These are phyloP conservation scores for Prototheca wickerhamii DNA, from an alignment of 163 green algal genomes.

Conservation along the genomic window DNA sequence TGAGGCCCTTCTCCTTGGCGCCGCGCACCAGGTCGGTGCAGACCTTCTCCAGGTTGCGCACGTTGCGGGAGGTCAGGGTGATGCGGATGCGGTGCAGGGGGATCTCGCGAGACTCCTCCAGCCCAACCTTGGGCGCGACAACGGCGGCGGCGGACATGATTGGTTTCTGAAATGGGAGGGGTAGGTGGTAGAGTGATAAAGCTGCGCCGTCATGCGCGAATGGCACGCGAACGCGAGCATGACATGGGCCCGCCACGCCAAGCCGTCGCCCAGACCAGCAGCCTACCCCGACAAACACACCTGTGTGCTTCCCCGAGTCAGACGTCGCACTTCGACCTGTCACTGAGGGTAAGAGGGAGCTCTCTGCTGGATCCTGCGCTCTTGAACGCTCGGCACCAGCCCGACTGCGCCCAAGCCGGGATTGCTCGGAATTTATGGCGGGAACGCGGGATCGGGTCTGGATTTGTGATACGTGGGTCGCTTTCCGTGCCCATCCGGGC, in stretches of 20 bases:
- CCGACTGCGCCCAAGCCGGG: too few species aligned
- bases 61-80: conserved; percentile 94
- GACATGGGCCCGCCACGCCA: too few species aligned
- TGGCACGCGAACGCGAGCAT: too few species aligned
- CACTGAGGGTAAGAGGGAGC: conserved; percentile 24
- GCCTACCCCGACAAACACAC: too few species aligned
- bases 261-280: too few species aligned
- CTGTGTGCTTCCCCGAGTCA: conserved; percentile 44
- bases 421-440: too few species aligned
- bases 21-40: conserved; percentile 93
- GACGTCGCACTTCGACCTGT: conserved; percentile 27
- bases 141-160: conserved; percentile 40
- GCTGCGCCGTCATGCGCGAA: too few species aligned
- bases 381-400: too few species aligned
- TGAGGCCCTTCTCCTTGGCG: conserved; percentile 97
- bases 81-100: conserved; percentile 96
- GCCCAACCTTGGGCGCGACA: conserved; percentile 66
- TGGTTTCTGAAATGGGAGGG: neutral
- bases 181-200: neutral
- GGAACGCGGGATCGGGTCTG: too few species aligned
- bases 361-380: too few species aligned
- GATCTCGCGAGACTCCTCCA: conserved; percentile 65
- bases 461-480: too few species aligned
- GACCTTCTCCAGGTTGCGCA: conserved; percentile 98
- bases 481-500: too few species aligned